Evolutionary conservation across 2,329 filamentous ascomycete species (phyloP), one percentile per base, ranked within the genome.

Genomic region (Emydomyces testavorans): DNA sequence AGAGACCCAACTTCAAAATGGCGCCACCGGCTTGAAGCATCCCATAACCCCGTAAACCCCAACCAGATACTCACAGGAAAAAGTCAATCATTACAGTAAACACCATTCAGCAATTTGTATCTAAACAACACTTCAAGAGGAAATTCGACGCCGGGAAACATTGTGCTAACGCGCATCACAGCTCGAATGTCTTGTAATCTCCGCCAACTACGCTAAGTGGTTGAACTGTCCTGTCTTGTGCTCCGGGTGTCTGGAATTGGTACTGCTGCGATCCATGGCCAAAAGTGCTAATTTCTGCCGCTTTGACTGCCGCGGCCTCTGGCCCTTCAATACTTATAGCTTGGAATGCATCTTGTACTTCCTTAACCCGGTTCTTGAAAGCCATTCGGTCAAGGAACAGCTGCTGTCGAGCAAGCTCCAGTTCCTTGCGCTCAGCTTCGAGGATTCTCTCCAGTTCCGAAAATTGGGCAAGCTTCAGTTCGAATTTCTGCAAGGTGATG

Each of bases 391-490:
- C 92, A 31, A 96, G 72, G 73, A 96, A 94, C 15, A 98, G 76
- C 64, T 95, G 85, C 65, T 96, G 89, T 24, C 90, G 80, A 34
- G 85, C 86, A 49, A 89, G 80, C 67, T 98, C 92, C 18, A 98
- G 75, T 66, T 98, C 92, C 51, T 89, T 79, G 51, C 90, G 82
- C 70, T 98, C 92, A 4, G 89, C 87, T 58, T 93, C 85, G 43
- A 98, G 74, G 37, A 95, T 82, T 15, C 85, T 77, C 67, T 98
- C 92, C 77, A 98, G 89, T 65, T 98, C 92, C 58, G 85, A 83
- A 68, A 98, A 98, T 64, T 96, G 94, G 60, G 87, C 82, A 51
- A 98, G 76, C 69, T 98, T 98, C 58, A 96, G 73, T 67, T 96
- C 88, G 53, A 96, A 80, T 69, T 98, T 98, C 62, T 94, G 83